Percentiles rank a stretch among this genome's conserved stretches.
phyloP scores from a whole-genome alignment of 352 stramenopile species.

The Globisporangium spinosum region DNA sequence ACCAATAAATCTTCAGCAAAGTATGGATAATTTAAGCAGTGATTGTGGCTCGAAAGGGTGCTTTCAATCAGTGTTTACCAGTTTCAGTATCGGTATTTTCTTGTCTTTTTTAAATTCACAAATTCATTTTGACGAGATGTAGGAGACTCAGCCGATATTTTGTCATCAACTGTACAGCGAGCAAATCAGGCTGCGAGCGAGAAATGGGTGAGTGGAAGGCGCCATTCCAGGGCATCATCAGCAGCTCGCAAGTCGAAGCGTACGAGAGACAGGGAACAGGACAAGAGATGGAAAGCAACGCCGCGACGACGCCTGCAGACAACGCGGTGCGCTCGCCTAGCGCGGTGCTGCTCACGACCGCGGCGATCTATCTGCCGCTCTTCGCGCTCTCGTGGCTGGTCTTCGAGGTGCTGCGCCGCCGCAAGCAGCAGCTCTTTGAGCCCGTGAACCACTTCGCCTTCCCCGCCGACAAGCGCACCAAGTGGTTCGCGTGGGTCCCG shows the following conservation, averaged over 20 bases:
- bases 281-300: constrained; percentile 4
- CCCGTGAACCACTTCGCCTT: constrained; percentile 45
- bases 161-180: neutral
- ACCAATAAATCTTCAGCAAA: neutral
- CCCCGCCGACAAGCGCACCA: constrained; percentile 24
- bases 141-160: too few species aligned
- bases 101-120: too few species aligned
- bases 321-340: constrained; percentile 25
- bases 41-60: too few species aligned
- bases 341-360: constrained; percentile 55
- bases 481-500: constrained; percentile 55
- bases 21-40: neutral
- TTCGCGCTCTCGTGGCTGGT: constrained; percentile 47
- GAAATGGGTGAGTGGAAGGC: neutral
- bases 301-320: constrained; percentile 14
- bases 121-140: too few species aligned
- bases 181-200: neutral
- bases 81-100: too few species aligned
- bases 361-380: constrained; percentile 63
- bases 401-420: constrained; percentile 58
- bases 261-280: neutral
- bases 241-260: neutral
- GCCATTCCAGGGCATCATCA: neutral
- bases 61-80: too few species aligned
- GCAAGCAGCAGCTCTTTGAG: constrained; percentile 40